Evolutionary conservation across 2,329 filamentous ascomycete genomes (phyloP).

Genomic region (Colletotrichum liriopes): DNA sequence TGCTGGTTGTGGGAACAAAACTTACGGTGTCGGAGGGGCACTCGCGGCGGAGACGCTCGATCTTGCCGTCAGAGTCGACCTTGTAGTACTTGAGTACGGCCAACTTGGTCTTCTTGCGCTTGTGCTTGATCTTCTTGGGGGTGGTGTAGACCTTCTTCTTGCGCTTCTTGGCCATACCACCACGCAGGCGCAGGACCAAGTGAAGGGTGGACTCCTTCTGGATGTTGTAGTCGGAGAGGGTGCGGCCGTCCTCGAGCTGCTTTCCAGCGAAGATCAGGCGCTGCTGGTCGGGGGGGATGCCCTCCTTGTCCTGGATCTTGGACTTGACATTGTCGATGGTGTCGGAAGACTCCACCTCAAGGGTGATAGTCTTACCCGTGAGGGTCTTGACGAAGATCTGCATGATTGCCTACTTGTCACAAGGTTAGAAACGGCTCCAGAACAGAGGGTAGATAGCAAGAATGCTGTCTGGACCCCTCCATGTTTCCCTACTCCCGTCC

Average conservation of each 20-base stretch:
- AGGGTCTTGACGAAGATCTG: constrained; percentile 88
- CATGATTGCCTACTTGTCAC: constrained; percentile 74
- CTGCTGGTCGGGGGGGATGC: constrained; percentile 99
- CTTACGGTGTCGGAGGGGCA: constrained; percentile 92
- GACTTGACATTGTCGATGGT: constrained; percentile 99
- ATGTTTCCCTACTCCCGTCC: neutral
- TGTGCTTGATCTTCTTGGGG: constrained; percentile 99
- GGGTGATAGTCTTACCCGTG: constrained; percentile 99
- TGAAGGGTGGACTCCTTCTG: constrained; percentile 99
- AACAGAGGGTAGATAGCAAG: constrained; percentile 5
- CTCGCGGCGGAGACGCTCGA: constrained; percentile 98
- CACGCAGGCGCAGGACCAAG: constrained; percentile 97
- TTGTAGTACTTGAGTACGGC: constrained; percentile 99
- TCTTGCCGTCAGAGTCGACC: constrained; percentile 99
- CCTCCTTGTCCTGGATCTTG: constrained; percentile 99
- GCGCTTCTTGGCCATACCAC: constrained; percentile 96
- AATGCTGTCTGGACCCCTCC: constrained; percentile 25
- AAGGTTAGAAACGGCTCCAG: constrained; percentile 56
- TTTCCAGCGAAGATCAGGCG: constrained; percentile 99
- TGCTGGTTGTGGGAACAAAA: constrained; percentile 45
- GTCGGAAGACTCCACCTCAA: constrained; percentile 99
- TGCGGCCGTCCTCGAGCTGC: constrained; percentile 99
- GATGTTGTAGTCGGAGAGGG: constrained; percentile 99
- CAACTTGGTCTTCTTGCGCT: constrained; percentile 99
- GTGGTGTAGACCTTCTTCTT: constrained; percentile 99